These are phyloP conservation scores for Aethionema arabicum DNA, from an alignment of 345 rosid species.

Conservation along the genomic window DNA sequence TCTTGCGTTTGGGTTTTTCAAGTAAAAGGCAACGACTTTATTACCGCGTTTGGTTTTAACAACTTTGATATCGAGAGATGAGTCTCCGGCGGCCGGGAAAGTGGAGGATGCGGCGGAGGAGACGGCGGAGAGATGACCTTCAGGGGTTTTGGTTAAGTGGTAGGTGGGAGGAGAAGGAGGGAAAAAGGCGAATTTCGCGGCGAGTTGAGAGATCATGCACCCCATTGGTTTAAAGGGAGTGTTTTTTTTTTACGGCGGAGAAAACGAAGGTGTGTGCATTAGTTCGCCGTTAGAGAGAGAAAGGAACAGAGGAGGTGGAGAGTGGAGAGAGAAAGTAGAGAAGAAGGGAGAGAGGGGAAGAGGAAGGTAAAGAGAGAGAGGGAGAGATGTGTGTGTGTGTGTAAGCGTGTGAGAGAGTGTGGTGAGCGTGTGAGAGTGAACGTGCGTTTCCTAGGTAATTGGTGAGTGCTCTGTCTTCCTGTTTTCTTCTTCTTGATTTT, in stretches of 20 bases:
- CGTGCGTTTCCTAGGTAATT: slow-evolving; percentile 45
- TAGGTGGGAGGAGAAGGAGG: slow-evolving; percentile 98
- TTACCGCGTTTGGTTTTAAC: slow-evolving; percentile 75
- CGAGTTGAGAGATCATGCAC: slow-evolving; percentile 87
- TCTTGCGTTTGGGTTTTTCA: slow-evolving; percentile 81
- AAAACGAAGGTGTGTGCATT: slow-evolving; percentile 26
- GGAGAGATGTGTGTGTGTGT: slow-evolving; percentile 16
- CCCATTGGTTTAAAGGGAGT: slow-evolving; percentile 53
- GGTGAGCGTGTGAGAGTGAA: slow-evolving; percentile 33
- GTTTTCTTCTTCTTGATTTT: slow-evolving; percentile 22
- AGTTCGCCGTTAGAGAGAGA: slow-evolving; percentile 19
- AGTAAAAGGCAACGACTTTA: slow-evolving; percentile 84
- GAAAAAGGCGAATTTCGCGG: slow-evolving; percentile 95
- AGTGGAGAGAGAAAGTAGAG: background rate
- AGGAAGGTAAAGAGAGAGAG: slow-evolving; percentile 17
- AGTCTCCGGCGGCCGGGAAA: slow-evolving; percentile 64
- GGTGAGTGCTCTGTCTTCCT: slow-evolving; percentile 38
- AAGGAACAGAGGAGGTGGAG: background rate
- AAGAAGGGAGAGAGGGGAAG: slow-evolving; percentile 7
- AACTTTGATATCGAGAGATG: slow-evolving; percentile 65
- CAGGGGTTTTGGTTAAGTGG: slow-evolving; percentile 60
- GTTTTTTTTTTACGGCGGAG: slow-evolving; percentile 29
- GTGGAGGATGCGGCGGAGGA: slow-evolving; percentile 60
- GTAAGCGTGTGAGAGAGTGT: slow-evolving; percentile 18
- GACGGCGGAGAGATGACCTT: slow-evolving; percentile 65